These are phyloP conservation scores for Pseudonitzschia delicatissima DNA, from an alignment of 108 stramenopile species.

Conservation along the genomic window DNA sequence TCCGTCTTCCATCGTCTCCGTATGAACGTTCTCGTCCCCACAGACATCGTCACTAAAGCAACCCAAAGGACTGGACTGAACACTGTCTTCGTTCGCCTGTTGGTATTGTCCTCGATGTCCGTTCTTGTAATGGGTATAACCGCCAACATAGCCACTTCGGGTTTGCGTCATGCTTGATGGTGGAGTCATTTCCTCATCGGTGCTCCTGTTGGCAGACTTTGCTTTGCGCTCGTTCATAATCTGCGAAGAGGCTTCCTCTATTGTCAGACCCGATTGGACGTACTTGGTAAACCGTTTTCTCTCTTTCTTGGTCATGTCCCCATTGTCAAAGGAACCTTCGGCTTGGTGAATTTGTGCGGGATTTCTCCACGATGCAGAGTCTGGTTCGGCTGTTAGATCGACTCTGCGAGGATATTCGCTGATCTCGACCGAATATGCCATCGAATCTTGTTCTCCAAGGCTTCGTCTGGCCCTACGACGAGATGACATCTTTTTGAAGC, in stretches of 20 bases:
- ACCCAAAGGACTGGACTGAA: too few relatives aligned
- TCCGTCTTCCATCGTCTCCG: too few relatives aligned
- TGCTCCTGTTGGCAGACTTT: too few relatives aligned
- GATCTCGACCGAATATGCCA: not conserved
- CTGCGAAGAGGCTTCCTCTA: slow-evolving; percentile 3
- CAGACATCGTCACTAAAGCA: too few relatives aligned
- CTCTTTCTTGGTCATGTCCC: not conserved
- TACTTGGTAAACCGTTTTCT: not conserved
- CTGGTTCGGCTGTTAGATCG: not conserved
- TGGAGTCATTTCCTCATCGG: too few relatives aligned
- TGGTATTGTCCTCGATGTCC: too few relatives aligned
- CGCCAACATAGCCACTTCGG: too few relatives aligned
- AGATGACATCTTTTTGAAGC: not conserved
- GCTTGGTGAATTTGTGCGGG: not conserved
- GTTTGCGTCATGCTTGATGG: too few relatives aligned
- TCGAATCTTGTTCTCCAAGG: slow-evolving; percentile 1
- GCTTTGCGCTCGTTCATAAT: not conserved
- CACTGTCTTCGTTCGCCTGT: too few relatives aligned
- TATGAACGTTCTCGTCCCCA: too few relatives aligned
- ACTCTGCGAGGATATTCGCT: not conserved
- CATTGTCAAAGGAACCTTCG: not conserved
- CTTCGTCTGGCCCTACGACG: not conserved
- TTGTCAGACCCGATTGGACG: slow-evolving; percentile 1
- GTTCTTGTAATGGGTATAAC: too few relatives aligned
- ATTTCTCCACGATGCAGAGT: not conserved